Evolutionary conservation across 192 early-diverging fungal genomes (phyloP), one percentile per base, ranked within the genome.

Genomic region (Backusella westeae): DNA sequence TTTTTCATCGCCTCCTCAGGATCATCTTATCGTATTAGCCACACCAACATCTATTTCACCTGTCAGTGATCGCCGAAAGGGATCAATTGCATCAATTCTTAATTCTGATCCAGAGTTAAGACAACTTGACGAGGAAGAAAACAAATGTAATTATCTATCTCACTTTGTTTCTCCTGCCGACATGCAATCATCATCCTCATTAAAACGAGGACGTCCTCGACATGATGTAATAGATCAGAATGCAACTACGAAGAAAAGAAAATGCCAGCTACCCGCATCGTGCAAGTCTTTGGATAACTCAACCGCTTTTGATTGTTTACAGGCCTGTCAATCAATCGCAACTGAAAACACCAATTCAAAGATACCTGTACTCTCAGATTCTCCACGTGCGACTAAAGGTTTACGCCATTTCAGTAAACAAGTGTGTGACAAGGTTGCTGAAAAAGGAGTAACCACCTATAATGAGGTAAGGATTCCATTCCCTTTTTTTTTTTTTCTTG

Each of bases 391-490:
- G 68, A 84, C 78, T 38, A 90, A 89, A 75, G 90, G 90, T 17
- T 76, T 92, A 36, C 80, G 89, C 9, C 87, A 90, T 73, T 90
- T 90, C 69, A 90, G 89, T 38, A 81, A 84, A 53, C 84, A 84
- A 67, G 88, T 92, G 23, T 90, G 89, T 67, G 90, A 89, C 65
- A 88, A 85, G 75, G 91, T 92, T 34, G 80, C 85, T 63, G 69
- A 80, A 41, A 89, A 89, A 80, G 85, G 86, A 9, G 70, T 82
- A 10, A 91, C 91, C 14, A 90, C 88, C 7, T 91, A 91, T 72
- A 89, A 92, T 73, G 89, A 89, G 77, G 74, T 75, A 44, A 46
- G 29, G 86, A 81, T 66, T 68, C 49, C n/a, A 29, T 10, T 29
- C 0, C 8, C 52, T 15, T n/a, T n/a, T n/a, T n/a, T n/a, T n/a